These are phyloP conservation scores for Malbranchea zuffiana DNA, from an alignment of 2,329 filamentous ascomycete genomes.

Conservation along the genomic window DNA sequence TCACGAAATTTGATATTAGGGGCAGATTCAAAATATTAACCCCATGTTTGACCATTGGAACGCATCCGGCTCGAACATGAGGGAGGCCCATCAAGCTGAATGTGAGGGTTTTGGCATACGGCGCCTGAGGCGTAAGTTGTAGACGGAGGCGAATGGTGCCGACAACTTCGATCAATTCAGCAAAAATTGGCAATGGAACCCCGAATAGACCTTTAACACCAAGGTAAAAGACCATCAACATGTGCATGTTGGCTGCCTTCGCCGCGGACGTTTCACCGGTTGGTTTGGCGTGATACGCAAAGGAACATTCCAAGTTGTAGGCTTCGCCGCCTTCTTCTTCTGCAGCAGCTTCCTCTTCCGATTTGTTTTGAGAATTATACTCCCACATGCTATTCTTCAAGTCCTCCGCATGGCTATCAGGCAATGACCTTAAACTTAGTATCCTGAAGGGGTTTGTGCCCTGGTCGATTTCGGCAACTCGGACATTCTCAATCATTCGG, in stretches of 20 bases:
- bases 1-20: conserved; percentile 91
- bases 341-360: conserved; percentile 75
- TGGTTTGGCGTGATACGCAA: conserved; percentile 83
- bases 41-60: conserved; percentile 82
- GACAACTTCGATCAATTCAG: conserved; percentile 82
- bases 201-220: conserved; percentile 83
- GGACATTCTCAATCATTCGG: conserved; percentile 82
- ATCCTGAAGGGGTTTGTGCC: conserved; percentile 84
- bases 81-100: conserved; percentile 92
- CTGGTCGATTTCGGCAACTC: conserved; percentile 89
- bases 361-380: conserved; percentile 68
- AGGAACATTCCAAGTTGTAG: conserved; percentile 83
- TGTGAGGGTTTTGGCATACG: conserved; percentile 82
- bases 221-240: conserved; percentile 89
- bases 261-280: conserved; percentile 58
- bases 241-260: conserved; percentile 90
- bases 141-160: conserved; percentile 74
- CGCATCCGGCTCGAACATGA: conserved; percentile 77
- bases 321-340: conserved; percentile 84
- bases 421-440: conserved; percentile 73
- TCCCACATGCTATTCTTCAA: conserved; percentile 71
- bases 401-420: conserved; percentile 68
- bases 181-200: conserved; percentile 75
- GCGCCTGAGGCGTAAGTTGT: conserved; percentile 78
- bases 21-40: conserved; percentile 87